phyloP scores from a whole-genome alignment of 2,329 filamentous ascomycete genomes.

The Ceratocystis diversiconidia region DNA sequence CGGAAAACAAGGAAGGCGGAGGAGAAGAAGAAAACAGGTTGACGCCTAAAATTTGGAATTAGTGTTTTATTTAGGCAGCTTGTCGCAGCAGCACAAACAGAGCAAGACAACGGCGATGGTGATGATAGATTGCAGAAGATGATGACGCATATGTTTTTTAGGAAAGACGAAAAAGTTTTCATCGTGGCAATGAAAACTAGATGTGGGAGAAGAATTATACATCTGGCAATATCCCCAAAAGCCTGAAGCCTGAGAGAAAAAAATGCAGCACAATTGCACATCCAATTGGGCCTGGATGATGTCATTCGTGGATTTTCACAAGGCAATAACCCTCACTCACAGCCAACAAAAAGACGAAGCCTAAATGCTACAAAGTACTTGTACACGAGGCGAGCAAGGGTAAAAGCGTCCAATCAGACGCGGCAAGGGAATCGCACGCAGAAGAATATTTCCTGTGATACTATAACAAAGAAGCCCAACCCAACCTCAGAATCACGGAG shows the following conservation, averaged over 20 bases:
- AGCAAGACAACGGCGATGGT: not conserved
- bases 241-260: not conserved
- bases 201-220: not conserved
- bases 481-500: not conserved
- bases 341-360: not conserved
- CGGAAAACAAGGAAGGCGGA: not conserved
- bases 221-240: not conserved
- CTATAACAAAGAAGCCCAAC: not conserved
- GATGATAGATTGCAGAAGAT: not conserved
- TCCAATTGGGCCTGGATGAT: not conserved
- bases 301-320: not conserved
- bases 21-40: not conserved
- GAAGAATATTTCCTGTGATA: not conserved
- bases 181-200: not conserved
- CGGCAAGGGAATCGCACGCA: not conserved
- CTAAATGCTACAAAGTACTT: not conserved
- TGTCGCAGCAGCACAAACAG: no score
- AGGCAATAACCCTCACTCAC: not conserved
- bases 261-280: not conserved
- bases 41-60: not conserved
- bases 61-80: no score
- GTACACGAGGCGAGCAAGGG: not conserved
- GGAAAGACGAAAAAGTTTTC: not conserved
- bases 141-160: not conserved
- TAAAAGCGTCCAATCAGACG: not conserved